These are phyloP conservation scores for Phytophthora agathidicida DNA, from an alignment of 352 stramenopile species.

Conservation along the genomic window DNA sequence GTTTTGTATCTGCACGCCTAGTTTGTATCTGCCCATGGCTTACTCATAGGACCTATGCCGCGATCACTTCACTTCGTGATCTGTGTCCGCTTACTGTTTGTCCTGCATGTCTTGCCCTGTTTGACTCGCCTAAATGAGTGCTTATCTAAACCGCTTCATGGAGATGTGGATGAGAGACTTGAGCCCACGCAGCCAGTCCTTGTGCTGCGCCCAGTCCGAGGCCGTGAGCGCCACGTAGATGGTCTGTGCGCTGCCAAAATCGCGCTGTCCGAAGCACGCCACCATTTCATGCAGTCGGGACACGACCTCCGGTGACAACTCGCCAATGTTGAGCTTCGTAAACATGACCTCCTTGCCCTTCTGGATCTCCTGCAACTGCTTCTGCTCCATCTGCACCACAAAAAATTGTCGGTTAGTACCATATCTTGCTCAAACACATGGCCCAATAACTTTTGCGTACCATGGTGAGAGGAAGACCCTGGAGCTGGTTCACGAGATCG, in stretches of 20 bases:
- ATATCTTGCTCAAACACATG: neutral
- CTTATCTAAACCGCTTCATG: conserved; percentile 91
- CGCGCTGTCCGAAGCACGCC: conserved; percentile 70
- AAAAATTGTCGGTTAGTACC: conserved; percentile 12
- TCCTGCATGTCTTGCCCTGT: too few relatives aligned
- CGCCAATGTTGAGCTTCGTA: conserved; percentile 85
- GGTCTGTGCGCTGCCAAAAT: conserved; percentile 78
- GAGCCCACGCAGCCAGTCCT: conserved; percentile 97
- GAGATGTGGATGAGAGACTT: conserved; percentile 97
- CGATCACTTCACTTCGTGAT: conserved; percentile 26
- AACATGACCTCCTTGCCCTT: conserved; percentile 90
- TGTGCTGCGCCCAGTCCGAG: conserved; percentile 96
- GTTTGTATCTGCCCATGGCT: conserved; percentile 25
- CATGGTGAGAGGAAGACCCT: conserved; percentile 80
- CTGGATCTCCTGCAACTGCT: conserved; percentile 85
- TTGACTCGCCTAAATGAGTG: too few relatives aligned
- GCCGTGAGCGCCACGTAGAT: conserved; percentile 93
- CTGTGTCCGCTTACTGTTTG: conserved; percentile 13
- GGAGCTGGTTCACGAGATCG: conserved; percentile 76
- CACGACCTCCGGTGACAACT: conserved; percentile 74
- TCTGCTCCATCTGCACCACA: conserved; percentile 79
- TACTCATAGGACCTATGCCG: conserved; percentile 9
- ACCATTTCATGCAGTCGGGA: conserved; percentile 84
- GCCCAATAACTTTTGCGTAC: conserved; percentile 45
- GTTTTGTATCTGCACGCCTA: too few relatives aligned